A percentile compares a stretch with the other conserved stretches of the same genome.
Conservation (phyloP, 2,329 filamentous ascomycete species). For the Aspergillus neotritici region DNA sequence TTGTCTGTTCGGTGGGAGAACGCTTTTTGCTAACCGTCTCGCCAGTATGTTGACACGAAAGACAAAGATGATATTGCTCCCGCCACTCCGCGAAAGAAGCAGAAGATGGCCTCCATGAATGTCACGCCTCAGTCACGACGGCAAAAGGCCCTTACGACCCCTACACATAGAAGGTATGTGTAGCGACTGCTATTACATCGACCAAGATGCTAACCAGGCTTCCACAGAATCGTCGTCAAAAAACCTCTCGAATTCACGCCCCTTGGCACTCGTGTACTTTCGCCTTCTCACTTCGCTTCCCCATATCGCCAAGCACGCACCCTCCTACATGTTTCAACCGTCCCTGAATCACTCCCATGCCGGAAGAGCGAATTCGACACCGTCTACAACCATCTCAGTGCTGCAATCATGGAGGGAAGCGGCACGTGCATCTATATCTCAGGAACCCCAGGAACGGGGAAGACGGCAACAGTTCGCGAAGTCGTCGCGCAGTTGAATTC, state of each 20-base stretch:
- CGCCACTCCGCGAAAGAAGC: slow-evolving; percentile 54
- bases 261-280: slow-evolving; percentile 78
- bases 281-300: slow-evolving; percentile 66
- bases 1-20: neutral
- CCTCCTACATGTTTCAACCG: slow-evolving; percentile 86
- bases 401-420: slow-evolving; percentile 86
- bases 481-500: slow-evolving; percentile 84
- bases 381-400: slow-evolving; percentile 89
- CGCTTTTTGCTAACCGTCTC: slow-evolving; percentile 3
- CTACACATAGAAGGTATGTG: slow-evolving; percentile 56
- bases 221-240: slow-evolving; percentile 60
- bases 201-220: slow-evolving; percentile 13
- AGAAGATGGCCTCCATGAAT: slow-evolving; percentile 44
- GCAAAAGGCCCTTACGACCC: slow-evolving; percentile 50
- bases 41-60: slow-evolving; percentile 36
- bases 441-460: slow-evolving; percentile 94
- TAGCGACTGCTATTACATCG: slow-evolving; percentile 13
- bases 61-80: slow-evolving; percentile 32
- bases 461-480: slow-evolving; percentile 94
- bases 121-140: slow-evolving; percentile 40
- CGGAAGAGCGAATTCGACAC: slow-evolving; percentile 85
- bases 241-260: slow-evolving; percentile 94
- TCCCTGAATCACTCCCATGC: slow-evolving; percentile 82
- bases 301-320: slow-evolving; percentile 88
- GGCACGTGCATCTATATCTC: slow-evolving; percentile 99